Conservation (phyloP, 1,284 basidiomycete species). For the Pseudozyma tsukubaensis region DNA sequence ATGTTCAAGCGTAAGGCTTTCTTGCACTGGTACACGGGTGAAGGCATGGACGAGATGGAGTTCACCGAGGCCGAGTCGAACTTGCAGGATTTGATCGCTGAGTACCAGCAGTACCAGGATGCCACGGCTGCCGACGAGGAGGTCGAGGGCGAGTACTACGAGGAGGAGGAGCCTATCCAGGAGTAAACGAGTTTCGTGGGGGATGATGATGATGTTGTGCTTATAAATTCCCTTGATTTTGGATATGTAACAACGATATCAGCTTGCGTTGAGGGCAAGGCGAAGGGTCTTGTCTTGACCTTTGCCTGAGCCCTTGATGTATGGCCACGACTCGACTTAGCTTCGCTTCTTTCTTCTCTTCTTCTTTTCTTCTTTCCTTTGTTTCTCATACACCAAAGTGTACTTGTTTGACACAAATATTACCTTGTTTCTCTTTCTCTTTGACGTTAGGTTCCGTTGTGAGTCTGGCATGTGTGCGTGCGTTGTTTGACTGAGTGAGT, state of each 20-base stretch:
- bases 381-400: constrained; percentile 14
- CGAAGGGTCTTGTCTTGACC: no score
- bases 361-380: constrained; percentile 11
- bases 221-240: background rate
- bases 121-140: constrained; percentile 71
- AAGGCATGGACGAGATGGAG: constrained; percentile 70
- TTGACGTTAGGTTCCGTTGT: no score
- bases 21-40: constrained; percentile 70
- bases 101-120: constrained; percentile 68
- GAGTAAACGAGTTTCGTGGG: constrained; percentile 23
- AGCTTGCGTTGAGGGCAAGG: no score
- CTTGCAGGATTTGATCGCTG: constrained; percentile 70
- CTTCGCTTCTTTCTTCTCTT: background rate
- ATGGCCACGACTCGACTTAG: background rate
- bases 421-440: background rate
- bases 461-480: no score
- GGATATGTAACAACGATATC: constrained; percentile 2
- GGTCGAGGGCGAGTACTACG: constrained; percentile 67
- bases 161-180: constrained; percentile 57
- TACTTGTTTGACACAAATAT: background rate
- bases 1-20: constrained; percentile 70
- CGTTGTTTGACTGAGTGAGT: no score
- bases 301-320: no score
- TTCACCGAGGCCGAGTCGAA: constrained; percentile 70
- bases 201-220: background rate